These are phyloP conservation scores for Epichloe gansuensis DNA, from an alignment of 2,329 filamentous ascomycete species.

Conservation along the genomic window DNA sequence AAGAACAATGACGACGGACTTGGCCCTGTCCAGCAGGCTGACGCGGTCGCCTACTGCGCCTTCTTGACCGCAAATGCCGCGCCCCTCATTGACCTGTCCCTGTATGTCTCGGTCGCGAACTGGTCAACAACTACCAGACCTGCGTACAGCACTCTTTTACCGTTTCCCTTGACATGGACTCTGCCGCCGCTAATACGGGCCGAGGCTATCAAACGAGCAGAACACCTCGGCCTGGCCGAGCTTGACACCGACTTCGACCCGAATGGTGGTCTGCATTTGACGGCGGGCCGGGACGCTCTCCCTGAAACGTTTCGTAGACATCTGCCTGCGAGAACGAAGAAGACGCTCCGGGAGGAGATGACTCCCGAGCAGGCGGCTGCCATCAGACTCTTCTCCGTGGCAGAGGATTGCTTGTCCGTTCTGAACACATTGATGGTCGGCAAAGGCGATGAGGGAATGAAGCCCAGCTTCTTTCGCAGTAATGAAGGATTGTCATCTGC, in stretches of 20 bases:
- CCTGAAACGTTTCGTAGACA: conserved; percentile 28
- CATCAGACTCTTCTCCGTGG: conserved; percentile 65
- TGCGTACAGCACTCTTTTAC: conserved; percentile 65
- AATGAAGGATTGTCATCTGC: conserved; percentile 26
- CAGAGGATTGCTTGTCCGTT: conserved; percentile 57
- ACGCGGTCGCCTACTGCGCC: conserved; percentile 42
- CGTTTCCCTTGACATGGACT: conserved; percentile 81
- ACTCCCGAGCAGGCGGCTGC: conserved; percentile 57
- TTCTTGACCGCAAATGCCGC: conserved; percentile 66
- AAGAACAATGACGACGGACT: conserved; percentile 27
- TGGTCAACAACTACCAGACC: conserved; percentile 67
- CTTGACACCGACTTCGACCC: conserved; percentile 47
- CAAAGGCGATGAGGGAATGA: conserved; percentile 12
- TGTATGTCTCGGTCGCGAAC: conserved; percentile 84
- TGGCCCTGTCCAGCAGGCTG: conserved; percentile 28
- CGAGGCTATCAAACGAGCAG: conserved; percentile 56
- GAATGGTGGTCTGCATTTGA: conserved; percentile 23
- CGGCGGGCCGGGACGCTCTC: conserved; percentile 22
- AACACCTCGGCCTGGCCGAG: conserved; percentile 54
- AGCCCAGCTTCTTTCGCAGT: conserved; percentile 19
- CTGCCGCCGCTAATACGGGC: conserved; percentile 62
- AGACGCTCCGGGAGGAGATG: conserved; percentile 48
- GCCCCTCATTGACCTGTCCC: conserved; percentile 68
- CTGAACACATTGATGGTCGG: conserved; percentile 42
- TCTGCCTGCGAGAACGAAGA: conserved; percentile 30